A percentile compares a stretch with the other conserved stretches of the same genome.
Evolutionary conservation across 2,329 filamentous ascomycete species (phyloP).

Genomic region (Cyphellophora europaea): DNA sequence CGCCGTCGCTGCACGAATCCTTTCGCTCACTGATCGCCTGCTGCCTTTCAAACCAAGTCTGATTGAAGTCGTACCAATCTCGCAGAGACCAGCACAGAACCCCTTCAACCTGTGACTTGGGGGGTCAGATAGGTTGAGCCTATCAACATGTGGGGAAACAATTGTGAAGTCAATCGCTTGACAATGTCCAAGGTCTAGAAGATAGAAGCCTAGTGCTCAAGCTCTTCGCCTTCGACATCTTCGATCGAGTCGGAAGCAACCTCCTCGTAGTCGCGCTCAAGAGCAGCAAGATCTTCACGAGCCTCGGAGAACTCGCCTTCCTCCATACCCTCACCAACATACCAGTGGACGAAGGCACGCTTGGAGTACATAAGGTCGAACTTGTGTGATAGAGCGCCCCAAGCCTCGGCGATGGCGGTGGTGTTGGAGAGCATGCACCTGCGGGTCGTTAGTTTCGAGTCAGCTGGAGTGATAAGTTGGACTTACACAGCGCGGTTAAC

Average conservation of each 20-base stretch:
- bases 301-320: slow-evolving; percentile 99
- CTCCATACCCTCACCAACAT: slow-evolving; percentile 99
- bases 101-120: no score
- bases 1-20: neutral
- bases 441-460: slow-evolving; percentile 8
- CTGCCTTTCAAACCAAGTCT: no score
- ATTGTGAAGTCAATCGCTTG: no score
- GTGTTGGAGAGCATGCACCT: slow-evolving; percentile 94
- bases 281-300: slow-evolving; percentile 92
- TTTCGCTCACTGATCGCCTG: slow-evolving; percentile 2
- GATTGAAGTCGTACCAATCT: neutral
- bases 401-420: slow-evolving; percentile 95
- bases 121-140: no score
- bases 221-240: slow-evolving; percentile 73
- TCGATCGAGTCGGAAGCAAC: slow-evolving; percentile 91
- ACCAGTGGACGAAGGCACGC: slow-evolving; percentile 99
- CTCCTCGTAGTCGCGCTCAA: slow-evolving; percentile 98
- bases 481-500: slow-evolving; percentile 96
- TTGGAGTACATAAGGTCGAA: slow-evolving; percentile 99
- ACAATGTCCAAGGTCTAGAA: no score
- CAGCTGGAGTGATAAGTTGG: slow-evolving; percentile 1
- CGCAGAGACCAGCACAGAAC: slow-evolving; percentile 1
- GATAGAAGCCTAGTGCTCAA: slow-evolving; percentile 84
- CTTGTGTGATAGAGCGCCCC: slow-evolving; percentile 92
- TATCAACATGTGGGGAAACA: no score